Evolutionary conservation across 371 early-diverging fungal genomes (phyloP).

Genomic region (Actinomortierella wolfii): DNA sequence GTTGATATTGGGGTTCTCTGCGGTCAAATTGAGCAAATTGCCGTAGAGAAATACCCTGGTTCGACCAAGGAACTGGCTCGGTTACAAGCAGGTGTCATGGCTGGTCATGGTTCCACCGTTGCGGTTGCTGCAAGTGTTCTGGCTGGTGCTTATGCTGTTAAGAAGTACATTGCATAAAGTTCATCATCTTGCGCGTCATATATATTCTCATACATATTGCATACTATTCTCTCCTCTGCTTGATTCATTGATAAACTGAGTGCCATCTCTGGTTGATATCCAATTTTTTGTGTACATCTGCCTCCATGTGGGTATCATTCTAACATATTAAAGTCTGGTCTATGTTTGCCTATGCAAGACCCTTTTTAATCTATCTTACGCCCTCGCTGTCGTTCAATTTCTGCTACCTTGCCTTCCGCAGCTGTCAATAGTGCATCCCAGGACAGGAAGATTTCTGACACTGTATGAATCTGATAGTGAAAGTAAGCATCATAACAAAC

Average conservation of each 20-base stretch:
- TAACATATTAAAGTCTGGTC: too few species aligned
- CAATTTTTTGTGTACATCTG: too few species aligned
- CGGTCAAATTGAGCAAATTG: slow-evolving; percentile 45
- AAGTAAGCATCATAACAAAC: too few species aligned
- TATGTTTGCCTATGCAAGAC: too few species aligned
- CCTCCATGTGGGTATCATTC: too few species aligned
- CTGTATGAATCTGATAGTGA: slow-evolving; percentile 53
- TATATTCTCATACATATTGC: too few species aligned
- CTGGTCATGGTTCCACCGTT: slow-evolving; percentile 21
- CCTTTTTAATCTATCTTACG: not conserved
- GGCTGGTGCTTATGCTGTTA: slow-evolving; percentile 34
- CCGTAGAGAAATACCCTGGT: slow-evolving; percentile 27
- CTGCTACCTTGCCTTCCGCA: slow-evolving; percentile 57
- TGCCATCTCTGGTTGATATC: too few species aligned
- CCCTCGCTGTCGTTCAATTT: slow-evolving; percentile 46
- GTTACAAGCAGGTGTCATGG: slow-evolving; percentile 37
- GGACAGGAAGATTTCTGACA: slow-evolving; percentile 66
- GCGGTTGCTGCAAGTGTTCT: slow-evolving; percentile 25
- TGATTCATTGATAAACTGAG: too few species aligned
- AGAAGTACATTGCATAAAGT: slow-evolving; percentile 21
- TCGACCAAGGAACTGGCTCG: slow-evolving; percentile 34
- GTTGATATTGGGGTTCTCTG: slow-evolving; percentile 56
- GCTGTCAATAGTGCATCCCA: slow-evolving; percentile 65
- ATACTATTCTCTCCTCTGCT: too few species aligned
- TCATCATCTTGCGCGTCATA: too few species aligned